Evolutionary conservation across 805 yeast genomes (phyloP), one percentile per base, ranked within the genome.

Genomic region (Naumovozyma dairenensis): DNA sequence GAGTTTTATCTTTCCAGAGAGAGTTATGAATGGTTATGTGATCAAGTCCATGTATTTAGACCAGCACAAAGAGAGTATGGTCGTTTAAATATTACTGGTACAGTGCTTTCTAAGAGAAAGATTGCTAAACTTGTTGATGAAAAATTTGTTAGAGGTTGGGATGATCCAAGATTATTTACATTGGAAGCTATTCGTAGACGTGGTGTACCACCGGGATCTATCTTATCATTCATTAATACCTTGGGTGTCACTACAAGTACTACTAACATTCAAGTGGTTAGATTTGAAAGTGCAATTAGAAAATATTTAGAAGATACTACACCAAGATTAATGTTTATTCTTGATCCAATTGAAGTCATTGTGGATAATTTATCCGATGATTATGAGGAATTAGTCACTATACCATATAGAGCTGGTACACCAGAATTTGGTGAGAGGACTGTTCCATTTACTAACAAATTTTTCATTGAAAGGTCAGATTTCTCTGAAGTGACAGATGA

Each of bases 21-120:
- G 64, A 79, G 93, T 52, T 92, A 92, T 60, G 99, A 92, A 63
- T 92, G 99, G 99, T 71, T 92, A 47, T 89, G 97, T 67, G 97
- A 92, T 50, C 87, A 79, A 25, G 74, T 92, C 39, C 87, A 83
- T 52, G 95, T 92, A 30, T 92, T 85, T 64, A 79, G 95, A 67
- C 98, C 99, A 21, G 95, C 96, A 9, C 99, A 92, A 71, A 79
- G 98, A 60, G 99, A 92, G 62, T 92, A 87, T 51, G 99, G 99
- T 46, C 77, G 98, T 60, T 74, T 92, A 57, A 92, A 87, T 59
- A 74, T 92, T 47, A 82, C 94, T 2, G 98, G 98, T 36, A 83
- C 97, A 8, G 76, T 92, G 42, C 65, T 92, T 73, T 84, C 95
- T 38, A 92, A 92, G 71, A 77, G 99, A 59, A 92, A 92, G 63